A percentile compares a stretch with the other conserved stretches of the same genome.
Evolutionary conservation across 768 basidiomycete species (phyloP).

Genomic region (Solioccasus polychromus): DNA sequence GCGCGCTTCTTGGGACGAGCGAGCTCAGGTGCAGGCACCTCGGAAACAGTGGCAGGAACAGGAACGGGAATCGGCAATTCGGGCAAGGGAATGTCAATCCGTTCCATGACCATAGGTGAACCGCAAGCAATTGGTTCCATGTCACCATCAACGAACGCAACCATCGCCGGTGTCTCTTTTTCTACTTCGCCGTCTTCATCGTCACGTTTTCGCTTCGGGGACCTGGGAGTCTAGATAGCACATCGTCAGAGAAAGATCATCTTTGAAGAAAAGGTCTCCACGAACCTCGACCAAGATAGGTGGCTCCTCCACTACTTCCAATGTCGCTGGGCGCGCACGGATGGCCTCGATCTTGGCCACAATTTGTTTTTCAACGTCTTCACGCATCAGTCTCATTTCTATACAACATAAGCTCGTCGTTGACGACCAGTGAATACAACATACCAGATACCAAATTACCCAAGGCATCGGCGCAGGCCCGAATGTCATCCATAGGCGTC

Average conservation of each 20-base stretch:
- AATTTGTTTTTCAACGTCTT: constrained; percentile 45
- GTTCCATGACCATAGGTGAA: not conserved
- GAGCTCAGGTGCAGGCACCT: constrained; percentile 10
- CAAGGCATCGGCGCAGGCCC: constrained; percentile 35
- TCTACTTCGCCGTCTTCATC: constrained; percentile 32
- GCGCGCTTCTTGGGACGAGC: constrained; percentile 42
- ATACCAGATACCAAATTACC: constrained; percentile 43
- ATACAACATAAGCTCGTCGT: not conserved
- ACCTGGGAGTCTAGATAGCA: constrained; percentile 28
- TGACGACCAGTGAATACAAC: constrained; percentile 4
- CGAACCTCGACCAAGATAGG: constrained; percentile 33
- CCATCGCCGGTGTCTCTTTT: not conserved
- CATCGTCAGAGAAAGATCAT: constrained; percentile 24
- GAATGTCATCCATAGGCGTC: constrained; percentile 19
- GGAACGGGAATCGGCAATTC: constrained; percentile 3
- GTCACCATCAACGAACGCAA: too few relatives aligned
- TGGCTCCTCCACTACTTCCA: constrained; percentile 35
- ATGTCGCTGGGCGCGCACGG: constrained; percentile 38
- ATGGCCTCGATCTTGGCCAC: constrained; percentile 44
- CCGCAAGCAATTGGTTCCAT: not conserved
- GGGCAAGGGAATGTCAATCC: not conserved
- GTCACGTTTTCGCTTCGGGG: constrained; percentile 63
- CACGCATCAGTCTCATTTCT: constrained; percentile 48
- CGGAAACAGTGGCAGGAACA: not conserved
- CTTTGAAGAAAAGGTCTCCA: constrained; percentile 4